Conservation (phyloP, 2,329 filamentous ascomycete species). For the Chrysoporthe cubensis region DNA sequence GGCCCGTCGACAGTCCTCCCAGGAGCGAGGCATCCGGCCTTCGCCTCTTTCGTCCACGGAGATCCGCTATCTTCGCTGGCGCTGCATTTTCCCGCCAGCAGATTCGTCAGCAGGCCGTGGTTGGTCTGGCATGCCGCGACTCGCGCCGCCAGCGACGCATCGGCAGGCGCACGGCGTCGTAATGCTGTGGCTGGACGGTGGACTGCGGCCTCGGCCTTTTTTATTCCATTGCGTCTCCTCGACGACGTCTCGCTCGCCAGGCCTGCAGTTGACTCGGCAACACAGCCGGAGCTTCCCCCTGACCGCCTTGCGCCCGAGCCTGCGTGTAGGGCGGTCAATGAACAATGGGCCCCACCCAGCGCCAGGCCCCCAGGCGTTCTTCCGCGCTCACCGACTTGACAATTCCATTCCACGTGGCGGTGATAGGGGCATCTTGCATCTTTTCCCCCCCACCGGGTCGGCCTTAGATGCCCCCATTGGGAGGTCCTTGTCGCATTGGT, state of each 20-base stretch:
- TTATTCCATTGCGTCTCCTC: not conserved
- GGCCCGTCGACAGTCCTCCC: slow-evolving; percentile 14
- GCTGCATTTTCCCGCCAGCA: slow-evolving; percentile 19
- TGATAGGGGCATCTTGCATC: slow-evolving; percentile 11
- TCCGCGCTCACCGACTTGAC: slow-evolving; percentile 28
- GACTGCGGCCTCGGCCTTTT: slow-evolving; percentile 14
- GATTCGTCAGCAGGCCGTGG: slow-evolving; percentile 12
- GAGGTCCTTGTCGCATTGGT: slow-evolving; percentile 9
- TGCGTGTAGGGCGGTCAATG: slow-evolving; percentile 26
- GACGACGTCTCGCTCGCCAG: slow-evolving; percentile 11
- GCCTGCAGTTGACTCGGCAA: slow-evolving; percentile 21
- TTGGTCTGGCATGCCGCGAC: slow-evolving; percentile 14
- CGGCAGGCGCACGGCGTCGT: slow-evolving; percentile 12
- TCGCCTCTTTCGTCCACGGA: slow-evolving; percentile 25
- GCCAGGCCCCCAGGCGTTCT: slow-evolving; percentile 22
- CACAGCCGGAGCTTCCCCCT: slow-evolving; percentile 12
- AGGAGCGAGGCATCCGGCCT: slow-evolving; percentile 15
- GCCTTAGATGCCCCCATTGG: slow-evolving; percentile 7
- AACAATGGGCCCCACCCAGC: slow-evolving; percentile 23
- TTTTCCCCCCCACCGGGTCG: not conserved
- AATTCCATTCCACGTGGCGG: slow-evolving; percentile 26
- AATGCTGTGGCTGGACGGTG: slow-evolving; percentile 26
- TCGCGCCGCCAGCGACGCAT: slow-evolving; percentile 8
- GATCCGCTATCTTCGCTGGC: slow-evolving; percentile 22
- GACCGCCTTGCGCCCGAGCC: slow-evolving; percentile 21